Base-by-base conservation (phyloP, 1,284 basidiomycete species). In the Hemileia vastatrix region DNA sequence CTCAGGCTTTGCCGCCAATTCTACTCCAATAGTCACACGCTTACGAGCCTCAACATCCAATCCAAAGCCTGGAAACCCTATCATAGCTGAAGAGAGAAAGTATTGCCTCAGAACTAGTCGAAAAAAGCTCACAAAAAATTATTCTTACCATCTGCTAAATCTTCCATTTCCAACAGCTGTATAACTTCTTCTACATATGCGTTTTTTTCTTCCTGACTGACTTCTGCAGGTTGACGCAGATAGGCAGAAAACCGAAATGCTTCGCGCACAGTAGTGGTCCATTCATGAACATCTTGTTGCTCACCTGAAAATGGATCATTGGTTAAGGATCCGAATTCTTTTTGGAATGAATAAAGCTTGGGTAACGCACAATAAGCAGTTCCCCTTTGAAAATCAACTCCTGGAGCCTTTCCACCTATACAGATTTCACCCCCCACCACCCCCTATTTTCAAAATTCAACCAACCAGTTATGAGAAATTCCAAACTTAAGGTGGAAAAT, bases 301-400 rank as follows among this genome's bases (percentile, higher is more conserved):
- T 76, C 71, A 24, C 68, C 70, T n/a, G n/a, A n/a, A n/a, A n/a
- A n/a, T n/a, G n/a, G n/a, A n/a, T n/a, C n/a, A n/a, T n/a, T n/a
- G n/a, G n/a, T n/a, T n/a, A n/a, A n/a, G n/a, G n/a, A n/a, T n/a
- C n/a, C n/a, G n/a, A n/a, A n/a, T n/a, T n/a, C n/a, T n/a, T n/a
- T n/a, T n/a, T n/a, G n/a, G n/a, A n/a, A n/a, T n/a, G n/a, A n/a
- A 71, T 67, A 64, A 21, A 75, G 67, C 70, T 93, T 90, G 82
- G 87, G 85, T 77, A 91, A 89, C 72, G 90, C 86, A 33, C 86
- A 87, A 65, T 80, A 81, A 4, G 79, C 81, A 52, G 81, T 81
- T 49, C 79, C 79, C 60, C 81, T 77, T 70, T 79, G 77, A 72
- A 79, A 81, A 64, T 77, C 78, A 50, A 75, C 69, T 52, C 77